These are phyloP conservation scores for Hyaloperonospora brassicae DNA, from an alignment of 352 stramenopile species.

Conservation along the genomic window DNA sequence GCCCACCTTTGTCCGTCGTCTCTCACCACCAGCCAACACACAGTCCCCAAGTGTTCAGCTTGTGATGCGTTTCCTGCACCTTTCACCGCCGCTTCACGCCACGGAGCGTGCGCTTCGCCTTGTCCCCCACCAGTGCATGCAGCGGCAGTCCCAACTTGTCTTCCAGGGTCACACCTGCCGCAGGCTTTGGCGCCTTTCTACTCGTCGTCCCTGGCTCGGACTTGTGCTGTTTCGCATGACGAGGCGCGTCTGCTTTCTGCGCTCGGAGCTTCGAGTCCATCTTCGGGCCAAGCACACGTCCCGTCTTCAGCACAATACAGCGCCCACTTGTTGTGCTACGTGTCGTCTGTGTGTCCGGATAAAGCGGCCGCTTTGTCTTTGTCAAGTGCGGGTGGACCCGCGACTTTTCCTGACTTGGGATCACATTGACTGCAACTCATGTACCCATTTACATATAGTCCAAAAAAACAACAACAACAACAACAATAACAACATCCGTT, in stretches of 20 bases:
- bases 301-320: slow-evolving; percentile 51
- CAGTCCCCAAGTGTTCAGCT: too few species aligned
- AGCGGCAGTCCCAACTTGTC: slow-evolving; percentile 59
- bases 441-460: too few species aligned
- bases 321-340: slow-evolving; percentile 18
- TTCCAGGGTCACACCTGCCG: slow-evolving; percentile 38
- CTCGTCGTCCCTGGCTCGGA: slow-evolving; percentile 16
- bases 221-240: slow-evolving; percentile 20
- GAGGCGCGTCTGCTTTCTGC: slow-evolving; percentile 12
- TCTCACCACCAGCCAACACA: too few species aligned
- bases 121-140: slow-evolving; percentile 44
- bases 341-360: slow-evolving; percentile 44
- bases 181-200: slow-evolving; percentile 19
- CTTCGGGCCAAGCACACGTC: slow-evolving; percentile 53
- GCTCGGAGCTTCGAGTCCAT: slow-evolving; percentile 11
- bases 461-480: too few species aligned
- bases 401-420: slow-evolving; percentile 8
- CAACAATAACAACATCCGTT: too few species aligned
- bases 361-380: slow-evolving; percentile 39
- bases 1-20: too few species aligned
- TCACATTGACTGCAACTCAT: slow-evolving; percentile 14
- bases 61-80: slow-evolving; percentile 9
- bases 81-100: slow-evolving; percentile 24
- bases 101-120: slow-evolving; percentile 27
- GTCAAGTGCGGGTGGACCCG: slow-evolving; percentile 28